These are phyloP conservation scores for Aquilaria agallochum DNA, from an alignment of 441 rosid species.

Conservation along the genomic window DNA sequence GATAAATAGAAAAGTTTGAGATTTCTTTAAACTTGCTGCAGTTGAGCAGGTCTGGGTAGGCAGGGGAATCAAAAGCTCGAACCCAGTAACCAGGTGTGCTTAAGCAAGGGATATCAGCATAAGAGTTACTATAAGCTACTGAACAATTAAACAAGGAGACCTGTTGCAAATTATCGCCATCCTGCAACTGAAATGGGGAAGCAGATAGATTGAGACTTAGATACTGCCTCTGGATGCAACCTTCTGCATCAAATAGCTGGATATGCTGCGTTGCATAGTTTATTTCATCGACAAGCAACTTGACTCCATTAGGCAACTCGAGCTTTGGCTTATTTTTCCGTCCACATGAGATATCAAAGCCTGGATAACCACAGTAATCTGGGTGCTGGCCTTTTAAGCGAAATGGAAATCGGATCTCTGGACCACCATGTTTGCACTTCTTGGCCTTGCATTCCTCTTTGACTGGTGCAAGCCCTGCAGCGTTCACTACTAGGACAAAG, in stretches of 20 bases:
- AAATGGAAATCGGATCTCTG: constrained; percentile 15
- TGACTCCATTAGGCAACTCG: constrained; percentile 6
- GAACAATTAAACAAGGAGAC: neutral
- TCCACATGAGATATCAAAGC: constrained; percentile 16
- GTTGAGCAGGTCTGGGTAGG: neutral
- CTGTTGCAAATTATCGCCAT: neutral
- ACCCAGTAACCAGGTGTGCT: neutral
- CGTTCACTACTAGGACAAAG: neutral
- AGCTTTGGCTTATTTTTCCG: neutral
- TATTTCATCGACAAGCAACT: constrained; percentile 7
- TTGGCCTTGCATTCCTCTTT: neutral
- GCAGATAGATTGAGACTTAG: neutral
- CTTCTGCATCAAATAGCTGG: neutral
- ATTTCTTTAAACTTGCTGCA: neutral
- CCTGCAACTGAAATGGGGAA: neutral
- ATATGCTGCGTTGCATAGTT: constrained; percentile 1
- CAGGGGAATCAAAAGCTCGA: neutral
- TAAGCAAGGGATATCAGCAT: neutral
- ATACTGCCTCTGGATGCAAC: constrained; percentile 9
- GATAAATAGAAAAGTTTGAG: neutral
- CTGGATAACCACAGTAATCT: constrained; percentile 7
- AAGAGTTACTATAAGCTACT: neutral
- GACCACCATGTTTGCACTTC: constrained; percentile 4
- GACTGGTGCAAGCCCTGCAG: neutral
- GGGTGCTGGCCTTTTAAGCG: constrained; percentile 1